Evolutionary conservation across 768 basidiomycete genomes (phyloP).

Genomic region (Vararia minispora): DNA sequence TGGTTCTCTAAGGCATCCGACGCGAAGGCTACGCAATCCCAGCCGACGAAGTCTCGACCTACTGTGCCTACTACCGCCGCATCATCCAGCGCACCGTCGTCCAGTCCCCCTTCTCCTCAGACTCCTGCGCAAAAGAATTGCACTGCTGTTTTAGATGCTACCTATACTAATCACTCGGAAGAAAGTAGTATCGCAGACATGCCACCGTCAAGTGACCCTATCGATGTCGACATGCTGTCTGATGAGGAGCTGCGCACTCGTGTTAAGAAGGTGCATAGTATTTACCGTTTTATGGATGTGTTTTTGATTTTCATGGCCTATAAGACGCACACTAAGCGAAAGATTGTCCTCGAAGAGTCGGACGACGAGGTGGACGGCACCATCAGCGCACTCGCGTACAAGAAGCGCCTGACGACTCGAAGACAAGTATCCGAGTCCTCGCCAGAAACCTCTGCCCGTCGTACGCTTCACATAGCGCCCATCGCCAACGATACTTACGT

Average conservation of each 20-base stretch:
- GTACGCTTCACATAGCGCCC: neutral
- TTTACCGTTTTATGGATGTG: neutral
- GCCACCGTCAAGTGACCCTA: slow-evolving; percentile 68
- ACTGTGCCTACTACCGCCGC: slow-evolving; percentile 5
- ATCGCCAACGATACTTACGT: too few relatives aligned
- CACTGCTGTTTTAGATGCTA: slow-evolving; percentile 25
- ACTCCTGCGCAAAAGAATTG: slow-evolving; percentile 12
- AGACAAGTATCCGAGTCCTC: slow-evolving; percentile 10
- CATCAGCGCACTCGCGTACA: slow-evolving; percentile 2
- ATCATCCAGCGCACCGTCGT: too few relatives aligned
- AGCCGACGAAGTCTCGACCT: neutral
- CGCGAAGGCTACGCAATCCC: slow-evolving; percentile 6
- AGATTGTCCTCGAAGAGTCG: slow-evolving; percentile 56
- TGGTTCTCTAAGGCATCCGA: slow-evolving; percentile 36
- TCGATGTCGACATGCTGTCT: slow-evolving; percentile 65
- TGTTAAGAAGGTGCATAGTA: slow-evolving; percentile 13
- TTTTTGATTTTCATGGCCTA: slow-evolving; percentile 2
- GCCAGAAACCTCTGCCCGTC: slow-evolving; percentile 3
- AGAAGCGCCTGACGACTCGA: slow-evolving; percentile 13
- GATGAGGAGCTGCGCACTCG: slow-evolving; percentile 38
- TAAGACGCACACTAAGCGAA: slow-evolving; percentile 41
- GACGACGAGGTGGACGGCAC: slow-evolving; percentile 45
- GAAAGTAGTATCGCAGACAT: slow-evolving; percentile 40
- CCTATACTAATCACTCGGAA: slow-evolving; percentile 34
- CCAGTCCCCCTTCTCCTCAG: slow-evolving; percentile 13